These are phyloP conservation scores for Xylaria venustula DNA, from an alignment of 495 filamentous ascomycete species.

Conservation along the genomic window DNA sequence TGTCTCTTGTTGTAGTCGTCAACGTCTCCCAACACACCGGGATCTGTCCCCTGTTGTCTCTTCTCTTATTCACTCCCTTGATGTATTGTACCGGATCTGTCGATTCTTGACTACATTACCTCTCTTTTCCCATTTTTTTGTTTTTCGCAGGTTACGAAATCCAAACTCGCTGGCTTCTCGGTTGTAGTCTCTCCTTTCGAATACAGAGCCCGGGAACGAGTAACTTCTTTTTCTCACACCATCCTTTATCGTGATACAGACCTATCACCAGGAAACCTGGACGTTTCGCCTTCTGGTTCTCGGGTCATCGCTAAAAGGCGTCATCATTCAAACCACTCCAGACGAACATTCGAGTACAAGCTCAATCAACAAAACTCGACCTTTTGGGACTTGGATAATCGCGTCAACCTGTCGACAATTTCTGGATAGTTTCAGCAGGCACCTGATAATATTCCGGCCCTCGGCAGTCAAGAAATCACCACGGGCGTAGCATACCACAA, in stretches of 20 bases:
- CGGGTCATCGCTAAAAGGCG: too few species aligned
- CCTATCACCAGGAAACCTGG: constrained; percentile 10
- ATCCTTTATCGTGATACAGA: constrained; percentile 5
- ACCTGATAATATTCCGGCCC: background rate
- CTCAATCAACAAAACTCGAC: background rate
- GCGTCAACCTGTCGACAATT: constrained; percentile 1
- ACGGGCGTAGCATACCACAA: background rate
- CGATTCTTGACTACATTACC: constrained; percentile 5
- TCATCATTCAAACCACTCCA: too few species aligned
- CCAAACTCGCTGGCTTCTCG: constrained; percentile 6
- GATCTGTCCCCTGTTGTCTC: constrained; percentile 10
- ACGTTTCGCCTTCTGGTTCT: constrained; percentile 4
- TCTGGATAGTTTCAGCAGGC: constrained; percentile 9
- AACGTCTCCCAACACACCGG: constrained; percentile 2
- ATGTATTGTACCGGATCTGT: constrained; percentile 12
- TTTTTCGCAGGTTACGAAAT: constrained; percentile 16
- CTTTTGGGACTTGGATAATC: background rate
- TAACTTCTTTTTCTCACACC: constrained; percentile 2
- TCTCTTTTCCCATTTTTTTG: background rate
- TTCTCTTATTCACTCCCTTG: constrained; percentile 19
- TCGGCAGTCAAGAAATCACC: background rate
- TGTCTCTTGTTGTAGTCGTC: background rate
- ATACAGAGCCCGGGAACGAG: constrained; percentile 13
- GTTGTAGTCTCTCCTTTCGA: constrained; percentile 13
- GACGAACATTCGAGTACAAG: background rate